Base-by-base conservation (phyloP, 164 flowering plant genomes). In the Tetracentron sinense region DNA sequence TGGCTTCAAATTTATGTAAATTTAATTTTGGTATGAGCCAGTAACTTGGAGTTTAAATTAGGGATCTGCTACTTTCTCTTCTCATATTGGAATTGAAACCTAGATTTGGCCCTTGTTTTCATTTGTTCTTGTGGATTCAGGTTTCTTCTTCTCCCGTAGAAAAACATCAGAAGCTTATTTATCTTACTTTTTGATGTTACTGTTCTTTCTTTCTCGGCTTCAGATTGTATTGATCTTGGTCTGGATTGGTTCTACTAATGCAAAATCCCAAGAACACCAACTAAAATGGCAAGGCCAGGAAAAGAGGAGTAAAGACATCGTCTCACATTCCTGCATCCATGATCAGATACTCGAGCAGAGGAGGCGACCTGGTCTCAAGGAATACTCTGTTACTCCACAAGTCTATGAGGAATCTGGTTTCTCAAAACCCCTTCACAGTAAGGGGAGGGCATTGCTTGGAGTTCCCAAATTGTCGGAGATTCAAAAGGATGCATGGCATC, bases 261-360 rank as follows among this genome's bases (percentile, higher is more conserved):
- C 77, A 26, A 72, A 75, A 44, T 56, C 63, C 42, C 63, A 62
- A 61, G 88, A 77, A 29, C 54, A 64, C 52, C 64, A 61, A 11
- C 57, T 71, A 38, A 79, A 70, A 28, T 62, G 69, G 75, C 67
- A 71, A 69, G 71, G 70, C 56, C 31, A 29, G 16, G 85, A 73
- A 67, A 67, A 66, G 67, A 79, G 61, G 20, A 66, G 67, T 53
- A 72, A 76, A 22, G 77, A 78, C 21, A 69, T 81, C 28, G 64
- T 70, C 30, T 82, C 97, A 27, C 99, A 95, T 81, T 89, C 99
- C 61, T 95, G 99, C 68, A 95, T 95, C 54, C 99, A 95, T 77
- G 99, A 90, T 70, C 96, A 90, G 69, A 83, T 95, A 68, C 80
- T 95, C 60, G 88, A 89, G 77, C 90, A 90, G 70, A 85, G 94